Percentiles rank a stretch among this genome's conserved stretches.
These are phyloP conservation scores for Ceratobasidium sp. DNA, from an alignment of 1,284 basidiomycete genomes.

Conservation along the genomic window DNA sequence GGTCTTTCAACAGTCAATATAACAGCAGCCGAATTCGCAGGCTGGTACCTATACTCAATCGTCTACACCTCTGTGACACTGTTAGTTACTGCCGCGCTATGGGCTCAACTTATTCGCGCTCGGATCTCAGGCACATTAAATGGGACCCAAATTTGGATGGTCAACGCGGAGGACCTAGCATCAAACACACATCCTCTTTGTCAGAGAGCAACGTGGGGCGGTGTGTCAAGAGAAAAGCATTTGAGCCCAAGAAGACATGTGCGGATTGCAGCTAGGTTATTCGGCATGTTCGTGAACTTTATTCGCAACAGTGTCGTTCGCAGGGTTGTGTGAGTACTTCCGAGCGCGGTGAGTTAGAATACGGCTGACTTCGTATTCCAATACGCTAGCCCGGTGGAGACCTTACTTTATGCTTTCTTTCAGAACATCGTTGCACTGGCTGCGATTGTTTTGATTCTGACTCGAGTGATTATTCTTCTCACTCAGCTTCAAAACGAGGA, in stretches of 20 bases:
- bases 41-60: background rate
- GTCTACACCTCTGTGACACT: too few species aligned
- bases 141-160: too few species aligned
- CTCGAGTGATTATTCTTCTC: background rate
- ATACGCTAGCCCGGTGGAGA: constrained; percentile 18
- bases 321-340: background rate
- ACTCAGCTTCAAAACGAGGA: constrained; percentile 6
- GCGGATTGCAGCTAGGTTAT: background rate
- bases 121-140: too few species aligned
- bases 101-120: too few species aligned
- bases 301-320: background rate
- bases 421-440: background rate
- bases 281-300: background rate
- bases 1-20: too few species aligned
- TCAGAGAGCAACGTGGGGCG: background rate
- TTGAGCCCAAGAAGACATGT: too few species aligned
- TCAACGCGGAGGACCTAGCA: constrained; percentile 1
- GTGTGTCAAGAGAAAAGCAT: background rate
- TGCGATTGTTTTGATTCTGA: background rate
- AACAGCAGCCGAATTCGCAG: background rate
- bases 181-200: background rate
- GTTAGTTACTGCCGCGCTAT: too few species aligned
- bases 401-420: background rate
- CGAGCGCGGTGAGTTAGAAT: too few species aligned
- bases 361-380: background rate